Evolutionary conservation across 805 yeast genomes (phyloP).

Genomic region (Metschnikowia santaceciliae): DNA sequence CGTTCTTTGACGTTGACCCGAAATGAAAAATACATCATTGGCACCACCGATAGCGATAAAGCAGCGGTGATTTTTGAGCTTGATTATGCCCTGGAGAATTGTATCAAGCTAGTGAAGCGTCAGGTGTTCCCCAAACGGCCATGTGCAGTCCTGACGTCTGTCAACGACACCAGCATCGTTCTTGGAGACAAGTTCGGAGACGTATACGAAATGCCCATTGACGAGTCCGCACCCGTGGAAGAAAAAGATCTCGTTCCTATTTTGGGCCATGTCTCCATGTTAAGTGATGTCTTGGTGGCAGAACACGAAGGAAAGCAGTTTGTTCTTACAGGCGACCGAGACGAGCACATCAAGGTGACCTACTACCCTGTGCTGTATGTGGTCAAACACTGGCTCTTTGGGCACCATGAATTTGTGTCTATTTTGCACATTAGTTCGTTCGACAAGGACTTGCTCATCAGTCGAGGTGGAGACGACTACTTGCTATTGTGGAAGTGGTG

Average conservation of each 20-base stretch:
- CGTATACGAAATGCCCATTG: conserved; percentile 61
- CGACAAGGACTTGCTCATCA: conserved; percentile 50
- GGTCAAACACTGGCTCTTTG: conserved; percentile 80
- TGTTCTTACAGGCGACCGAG: conserved; percentile 84
- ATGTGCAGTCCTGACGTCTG: conserved; percentile 64
- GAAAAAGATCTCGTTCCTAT: conserved; percentile 56
- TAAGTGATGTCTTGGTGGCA: conserved; percentile 64
- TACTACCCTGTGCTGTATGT: conserved; percentile 74
- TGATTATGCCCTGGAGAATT: conserved; percentile 34
- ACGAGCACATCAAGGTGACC: conserved; percentile 88
- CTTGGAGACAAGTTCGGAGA: conserved; percentile 97
- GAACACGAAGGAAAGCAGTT: conserved; percentile 41
- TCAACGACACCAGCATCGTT: conserved; percentile 48
- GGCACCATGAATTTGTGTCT: conserved; percentile 81
- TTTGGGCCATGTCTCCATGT: conserved; percentile 95
- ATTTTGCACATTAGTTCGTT: conserved; percentile 54
- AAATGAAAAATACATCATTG: conserved; percentile 52
- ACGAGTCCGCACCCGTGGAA: conserved; percentile 30
- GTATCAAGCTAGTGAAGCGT: conserved; percentile 55
- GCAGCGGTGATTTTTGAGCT: conserved; percentile 61
- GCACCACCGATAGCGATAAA: conserved; percentile 80
- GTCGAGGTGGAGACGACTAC: conserved; percentile 89
- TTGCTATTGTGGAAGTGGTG: conserved; percentile 79
- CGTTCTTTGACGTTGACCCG: conserved; percentile 55
- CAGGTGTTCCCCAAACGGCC: conserved; percentile 90